Base-by-base conservation (phyloP, 768 basidiomycete genomes). In the Rhodotorula taiwanensis region DNA sequence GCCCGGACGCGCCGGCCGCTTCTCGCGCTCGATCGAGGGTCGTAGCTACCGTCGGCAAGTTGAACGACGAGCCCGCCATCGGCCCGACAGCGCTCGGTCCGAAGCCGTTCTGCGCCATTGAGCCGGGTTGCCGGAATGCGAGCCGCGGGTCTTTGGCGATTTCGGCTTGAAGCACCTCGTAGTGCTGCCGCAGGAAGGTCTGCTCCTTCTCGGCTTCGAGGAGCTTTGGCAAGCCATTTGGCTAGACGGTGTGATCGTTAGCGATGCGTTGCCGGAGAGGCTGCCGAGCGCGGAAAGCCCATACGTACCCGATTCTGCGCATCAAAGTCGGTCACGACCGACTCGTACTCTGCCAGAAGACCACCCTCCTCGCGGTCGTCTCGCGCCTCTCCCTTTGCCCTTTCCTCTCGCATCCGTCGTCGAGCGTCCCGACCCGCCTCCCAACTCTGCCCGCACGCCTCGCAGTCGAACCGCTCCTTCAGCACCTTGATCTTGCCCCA, bases 401-500 rank as follows among this genome's bases (percentile, higher is more conserved):
- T 57, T 15, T 8, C 10, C 27, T 3, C 28, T 25, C 42, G 45
- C 45, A 60, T 27, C 51, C 66, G 47, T n/a, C 58, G 11, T 20
- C 11, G 28, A 27, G 36, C 57, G 62, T 41, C 70, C 74, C 33
- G 53, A 69, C 66, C 63, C 14, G 25, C 42, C 8, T 57, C 61
- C 86, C 84, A 89, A 44, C 84, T 86, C 60, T 87, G 86, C 6
- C 84, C 86, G 84, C 86, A 87, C 51, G 79, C 73, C 64, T 83
- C 85, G 2, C 88, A 84, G 56, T 95, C 91, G 71, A 97, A 99
- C 1, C 88, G 88, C 44, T 98, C 95, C 59, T 91, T 78, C 58
- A 98, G 77, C 2, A 97, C 86, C 4, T 81, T 79, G 60, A 97
- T 94, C 79, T 97, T 98, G 0, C 93, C 92, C 88, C 90, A 95